Evolutionary conservation across 2,329 filamentous ascomycete genomes (phyloP), one percentile per base, ranked within the genome.

Genomic region (Cladophialophora yegresii): DNA sequence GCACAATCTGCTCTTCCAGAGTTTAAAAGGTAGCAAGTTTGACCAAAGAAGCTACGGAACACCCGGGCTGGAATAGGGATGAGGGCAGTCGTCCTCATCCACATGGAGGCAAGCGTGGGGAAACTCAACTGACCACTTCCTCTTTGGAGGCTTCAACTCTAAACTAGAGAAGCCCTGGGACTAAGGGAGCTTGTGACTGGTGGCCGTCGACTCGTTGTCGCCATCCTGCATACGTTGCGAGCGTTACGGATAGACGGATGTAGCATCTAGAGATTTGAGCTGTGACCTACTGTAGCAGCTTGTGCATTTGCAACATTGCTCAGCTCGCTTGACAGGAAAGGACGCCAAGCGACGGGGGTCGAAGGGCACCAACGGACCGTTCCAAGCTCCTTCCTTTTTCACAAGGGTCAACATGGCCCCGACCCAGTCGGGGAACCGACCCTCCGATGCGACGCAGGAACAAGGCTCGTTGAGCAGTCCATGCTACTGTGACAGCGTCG

Each of bases 101-200:
- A 49, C 32, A 23, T 22, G 20, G 4, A 45, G 57, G 32, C 32
- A 54, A 59, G 57, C 57, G 45, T 59, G 57, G 45, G 57, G 57
- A 20, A n/a, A 33, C 20, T 16, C 47, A 43, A 13, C 28, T 28
- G 32, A 59, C 12, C 47, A 16, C 12, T 53, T 51, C 47, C 28
- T 20, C 22, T 26, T 59, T 28, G 13, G 36, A 55, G 40, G 26
- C 13, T n/a, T 28, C 7, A 36, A 28, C 45, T 58, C 13, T 8
- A n/a, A 10, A 28, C 51, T 30, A 33, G 51, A 20, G 28, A 54
- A 54, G 51, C 51, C 51, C 5, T 23, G 30, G 23, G 51, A 13
- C 51, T 54, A 33, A 4, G 51, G 3, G 20, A 16, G 8, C 8
- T 8, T 54, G 12, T 32, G 28, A 54, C 26, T 54, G 51, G 51